Percentiles rank a stretch among this genome's conserved stretches.
Evolutionary conservation across 306 rosid genomes (phyloP).

Genomic region (Urtica urens): DNA sequence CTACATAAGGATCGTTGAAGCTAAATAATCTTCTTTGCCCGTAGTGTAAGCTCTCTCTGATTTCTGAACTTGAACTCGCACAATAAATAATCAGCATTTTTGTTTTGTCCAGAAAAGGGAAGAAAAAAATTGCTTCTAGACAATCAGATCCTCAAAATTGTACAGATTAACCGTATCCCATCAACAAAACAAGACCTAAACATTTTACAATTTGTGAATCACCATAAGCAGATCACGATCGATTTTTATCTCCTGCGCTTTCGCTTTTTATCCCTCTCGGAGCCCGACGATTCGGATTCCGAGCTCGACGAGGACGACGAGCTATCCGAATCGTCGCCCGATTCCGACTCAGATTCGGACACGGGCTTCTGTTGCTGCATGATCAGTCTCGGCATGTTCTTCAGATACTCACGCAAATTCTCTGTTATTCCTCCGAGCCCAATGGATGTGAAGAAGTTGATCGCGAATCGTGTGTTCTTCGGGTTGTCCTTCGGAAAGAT

Average conservation of each 20-base stretch:
- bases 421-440: conserved; percentile 95
- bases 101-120: too few species aligned
- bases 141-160: too few species aligned
- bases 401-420: conserved; percentile 73
- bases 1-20: too few species aligned
- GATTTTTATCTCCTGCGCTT: conserved; percentile 60
- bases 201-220: too few species aligned
- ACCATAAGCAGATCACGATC: too few species aligned
- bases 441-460: conserved; percentile 88
- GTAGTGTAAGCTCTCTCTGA: too few species aligned
- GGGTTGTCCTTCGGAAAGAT: conserved; percentile 81
- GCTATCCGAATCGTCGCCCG: conserved; percentile 40
- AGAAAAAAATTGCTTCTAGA: too few species aligned
- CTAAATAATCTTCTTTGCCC: too few species aligned
- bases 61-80: too few species aligned
- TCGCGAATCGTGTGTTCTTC: conserved; percentile 78
- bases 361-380: conserved; percentile 71
- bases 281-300: conserved; percentile 35
- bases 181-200: too few species aligned
- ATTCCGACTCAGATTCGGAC: conserved; percentile 30
- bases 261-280: conserved; percentile 27
- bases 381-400: conserved; percentile 85
- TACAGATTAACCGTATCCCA: too few species aligned
- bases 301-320: conserved; percentile 47
- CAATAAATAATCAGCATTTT: too few species aligned